Percentiles rank a stretch among this genome's conserved stretches.
Evolutionary conservation across 2,329 filamentous ascomycete genomes (phyloP).

Genomic region (Aschersonia sp.): DNA sequence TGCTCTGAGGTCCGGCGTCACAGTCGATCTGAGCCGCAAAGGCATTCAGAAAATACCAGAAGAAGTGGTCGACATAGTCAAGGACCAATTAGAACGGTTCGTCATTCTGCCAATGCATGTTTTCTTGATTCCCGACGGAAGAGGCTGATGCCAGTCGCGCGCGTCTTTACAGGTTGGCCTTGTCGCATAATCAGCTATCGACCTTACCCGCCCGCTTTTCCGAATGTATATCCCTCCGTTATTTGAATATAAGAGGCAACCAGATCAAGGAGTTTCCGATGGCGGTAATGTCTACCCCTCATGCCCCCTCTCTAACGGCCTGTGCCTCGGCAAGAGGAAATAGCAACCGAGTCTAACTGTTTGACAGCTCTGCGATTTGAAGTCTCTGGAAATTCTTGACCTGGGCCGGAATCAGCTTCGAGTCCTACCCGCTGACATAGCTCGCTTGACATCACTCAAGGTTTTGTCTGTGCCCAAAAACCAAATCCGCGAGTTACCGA

Average conservation of each 20-base stretch:
- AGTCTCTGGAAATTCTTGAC: slow-evolving; percentile 82
- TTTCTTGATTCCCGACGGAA: not conserved
- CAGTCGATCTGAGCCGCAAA: slow-evolving; percentile 64
- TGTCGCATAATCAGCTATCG: slow-evolving; percentile 66
- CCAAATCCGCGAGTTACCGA: slow-evolving; percentile 68
- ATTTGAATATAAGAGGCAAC: slow-evolving; percentile 70
- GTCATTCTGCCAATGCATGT: slow-evolving; percentile 8
- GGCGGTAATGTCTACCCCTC: slow-evolving; percentile 24
- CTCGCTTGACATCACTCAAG: slow-evolving; percentile 69
- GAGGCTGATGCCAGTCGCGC: not conserved
- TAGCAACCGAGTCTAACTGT: slow-evolving; percentile 8
- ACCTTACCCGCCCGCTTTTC: slow-evolving; percentile 57
- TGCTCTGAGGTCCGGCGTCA: slow-evolving; percentile 55
- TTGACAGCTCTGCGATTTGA: slow-evolving; percentile 65
- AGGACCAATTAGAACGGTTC: slow-evolving; percentile 58
- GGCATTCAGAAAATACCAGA: slow-evolving; percentile 58
- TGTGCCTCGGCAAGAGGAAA: not conserved
- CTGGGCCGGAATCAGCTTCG: slow-evolving; percentile 77
- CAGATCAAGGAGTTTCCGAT: slow-evolving; percentile 49
- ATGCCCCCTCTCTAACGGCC: not conserved
- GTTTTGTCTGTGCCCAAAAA: slow-evolving; percentile 82
- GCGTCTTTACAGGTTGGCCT: slow-evolving; percentile 43
- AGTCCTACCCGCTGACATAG: slow-evolving; percentile 63
- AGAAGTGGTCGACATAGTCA: slow-evolving; percentile 62
- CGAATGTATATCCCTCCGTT: slow-evolving; percentile 64